These are phyloP conservation scores for Mucor lusitanicus DNA, from an alignment of 371 early-diverging fungal genomes.

Conservation along the genomic window DNA sequence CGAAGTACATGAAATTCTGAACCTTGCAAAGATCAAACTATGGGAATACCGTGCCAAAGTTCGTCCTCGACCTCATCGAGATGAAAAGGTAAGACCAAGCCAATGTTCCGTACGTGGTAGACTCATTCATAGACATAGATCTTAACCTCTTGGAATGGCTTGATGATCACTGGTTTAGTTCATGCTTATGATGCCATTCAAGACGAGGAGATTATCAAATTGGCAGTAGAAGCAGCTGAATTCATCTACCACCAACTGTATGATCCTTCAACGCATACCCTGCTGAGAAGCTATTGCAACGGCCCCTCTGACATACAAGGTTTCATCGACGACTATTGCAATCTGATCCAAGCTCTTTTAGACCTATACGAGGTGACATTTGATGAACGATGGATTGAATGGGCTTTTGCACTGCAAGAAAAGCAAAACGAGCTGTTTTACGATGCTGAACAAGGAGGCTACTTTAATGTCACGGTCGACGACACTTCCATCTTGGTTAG, in stretches of 20 bases:
- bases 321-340: constrained; percentile 65
- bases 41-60: constrained; percentile 40
- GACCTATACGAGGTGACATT: constrained; percentile 61
- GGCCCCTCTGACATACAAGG: constrained; percentile 55
- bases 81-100: constrained; percentile 54
- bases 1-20: constrained; percentile 34
- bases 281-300: constrained; percentile 54
- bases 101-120: not conserved
- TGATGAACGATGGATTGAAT: constrained; percentile 57
- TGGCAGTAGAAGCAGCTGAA: constrained; percentile 51
- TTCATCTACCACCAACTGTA: constrained; percentile 57
- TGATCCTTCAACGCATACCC: constrained; percentile 23
- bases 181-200: constrained; percentile 42
- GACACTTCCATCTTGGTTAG: constrained; percentile 55
- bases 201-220: constrained; percentile 20
- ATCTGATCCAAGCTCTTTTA: constrained; percentile 52
- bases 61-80: constrained; percentile 65
- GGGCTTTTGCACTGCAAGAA: constrained; percentile 60
- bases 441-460: constrained; percentile 56
- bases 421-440: constrained; percentile 61
- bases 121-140: not conserved
- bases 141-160: constrained; percentile 57
- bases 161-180: constrained; percentile 60
- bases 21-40: constrained; percentile 34
- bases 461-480: constrained; percentile 47